These are phyloP conservation scores for Microstegium vimineum DNA, from an alignment of 176 grass and related monocot species.

Conservation along the genomic window DNA sequence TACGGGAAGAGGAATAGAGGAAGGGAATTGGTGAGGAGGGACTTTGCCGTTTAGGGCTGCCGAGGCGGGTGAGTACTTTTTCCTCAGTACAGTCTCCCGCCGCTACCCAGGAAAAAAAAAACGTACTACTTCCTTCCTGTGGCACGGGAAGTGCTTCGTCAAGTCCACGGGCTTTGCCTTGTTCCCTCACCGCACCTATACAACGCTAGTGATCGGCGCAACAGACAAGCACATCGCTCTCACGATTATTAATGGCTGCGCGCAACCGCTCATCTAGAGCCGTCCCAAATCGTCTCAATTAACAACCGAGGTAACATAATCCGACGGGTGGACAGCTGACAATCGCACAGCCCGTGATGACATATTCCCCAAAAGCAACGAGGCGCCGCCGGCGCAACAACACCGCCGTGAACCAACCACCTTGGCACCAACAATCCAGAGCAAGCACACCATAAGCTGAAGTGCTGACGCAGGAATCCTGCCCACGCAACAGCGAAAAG, in stretches of 20 bases:
- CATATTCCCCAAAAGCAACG: slow-evolving; percentile 19
- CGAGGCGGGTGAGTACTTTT: not conserved
- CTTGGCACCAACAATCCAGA: not conserved
- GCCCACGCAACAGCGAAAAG: not conserved
- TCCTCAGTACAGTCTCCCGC: not conserved
- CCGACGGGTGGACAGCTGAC: slow-evolving; percentile 16
- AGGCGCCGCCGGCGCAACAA: not conserved
- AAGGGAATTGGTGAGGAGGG: not conserved
- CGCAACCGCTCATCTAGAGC: slow-evolving; percentile 30
- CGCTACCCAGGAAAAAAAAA: not conserved
- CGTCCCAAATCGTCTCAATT: slow-evolving; percentile 25
- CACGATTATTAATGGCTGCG: slow-evolving; percentile 29
- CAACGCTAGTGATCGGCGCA: no score
- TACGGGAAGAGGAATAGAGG: not conserved
- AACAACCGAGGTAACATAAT: not conserved
- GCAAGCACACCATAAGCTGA: not conserved
- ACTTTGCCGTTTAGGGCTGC: not conserved
- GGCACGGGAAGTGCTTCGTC: slow-evolving; percentile 8
- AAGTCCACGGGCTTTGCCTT: not conserved
- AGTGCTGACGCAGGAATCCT: not conserved
- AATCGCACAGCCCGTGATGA: not conserved
- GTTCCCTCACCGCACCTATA: not conserved
- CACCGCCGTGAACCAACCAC: slow-evolving; percentile 10
- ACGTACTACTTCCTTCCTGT: slow-evolving; percentile 4
- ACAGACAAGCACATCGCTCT: slow-evolving; percentile 47